Evolutionary conservation across 2,329 filamentous ascomycete species (phyloP).

Genomic region (Cadophora sp.): DNA sequence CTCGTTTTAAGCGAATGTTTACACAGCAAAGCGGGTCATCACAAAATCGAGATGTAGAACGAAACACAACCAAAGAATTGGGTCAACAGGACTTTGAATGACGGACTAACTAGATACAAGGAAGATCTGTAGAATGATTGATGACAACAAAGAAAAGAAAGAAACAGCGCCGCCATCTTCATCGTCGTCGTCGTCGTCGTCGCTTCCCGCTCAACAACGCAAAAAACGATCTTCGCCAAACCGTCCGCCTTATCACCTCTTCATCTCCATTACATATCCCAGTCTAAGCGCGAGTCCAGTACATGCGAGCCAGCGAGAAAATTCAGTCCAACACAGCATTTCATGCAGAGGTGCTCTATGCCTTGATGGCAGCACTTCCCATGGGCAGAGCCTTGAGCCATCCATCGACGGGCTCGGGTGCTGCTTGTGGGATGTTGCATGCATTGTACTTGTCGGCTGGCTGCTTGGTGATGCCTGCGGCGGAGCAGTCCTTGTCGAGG

Average conservation of each 20-base stretch:
- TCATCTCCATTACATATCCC: neutral
- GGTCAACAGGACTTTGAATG: neutral
- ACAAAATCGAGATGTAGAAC: too few relatives aligned
- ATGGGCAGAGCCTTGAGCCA: constrained; percentile 36
- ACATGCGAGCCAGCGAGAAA: neutral
- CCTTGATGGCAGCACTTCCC: constrained; percentile 18
- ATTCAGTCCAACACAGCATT: neutral
- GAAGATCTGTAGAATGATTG: neutral
- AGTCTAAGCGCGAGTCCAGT: neutral
- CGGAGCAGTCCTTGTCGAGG: constrained; percentile 70
- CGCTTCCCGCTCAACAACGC: too few relatives aligned
- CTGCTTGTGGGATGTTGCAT: constrained; percentile 54
- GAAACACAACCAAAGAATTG: too few relatives aligned
- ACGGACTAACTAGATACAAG: neutral
- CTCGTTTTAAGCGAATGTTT: too few relatives aligned
- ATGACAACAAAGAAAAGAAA: neutral
- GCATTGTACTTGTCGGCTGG: constrained; percentile 53
- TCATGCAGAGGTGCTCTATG: neutral
- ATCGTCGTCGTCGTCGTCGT: neutral
- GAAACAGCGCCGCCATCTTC: neutral
- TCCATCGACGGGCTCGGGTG: constrained; percentile 57
- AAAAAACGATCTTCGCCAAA: too few relatives aligned
- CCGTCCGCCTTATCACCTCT: neutral
- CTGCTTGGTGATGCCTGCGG: constrained; percentile 52
- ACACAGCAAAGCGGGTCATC: too few relatives aligned